Base-by-base conservation (phyloP, 2,329 filamentous ascomycete species). In the Shiraia bambusicola region DNA sequence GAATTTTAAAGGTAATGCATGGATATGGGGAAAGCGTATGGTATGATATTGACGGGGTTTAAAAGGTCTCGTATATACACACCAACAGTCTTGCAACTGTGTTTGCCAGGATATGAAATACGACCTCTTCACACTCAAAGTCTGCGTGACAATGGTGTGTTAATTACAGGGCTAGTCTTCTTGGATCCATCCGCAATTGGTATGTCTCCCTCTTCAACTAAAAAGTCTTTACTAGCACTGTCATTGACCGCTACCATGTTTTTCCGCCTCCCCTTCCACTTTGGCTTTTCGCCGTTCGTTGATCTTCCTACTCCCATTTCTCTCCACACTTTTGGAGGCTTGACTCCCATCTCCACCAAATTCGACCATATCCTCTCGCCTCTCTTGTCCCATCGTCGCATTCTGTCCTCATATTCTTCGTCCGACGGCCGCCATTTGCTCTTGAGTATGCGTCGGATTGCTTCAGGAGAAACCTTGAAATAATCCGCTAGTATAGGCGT, bases 391-490 rank as follows among this genome's bases (percentile, higher is more conserved):
- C 75, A 77, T 19, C 75, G 56, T 40, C 57, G 45, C 51, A 69
- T 57, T 27, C 73, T 59, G 6, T 70, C 66, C 17, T 74, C 72
- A 12, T 66, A 56, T 45, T 77, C 72, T 28, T 72, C 69, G 34
- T 76, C 60, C 6, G 64, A 74, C 3, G 87, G 83, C 56, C 71
- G 70, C 84, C 88, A 93, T 46, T 88, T 90, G 65, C 80, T 82
- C 72, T 81, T 88, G 48, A 98, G 72, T 37, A 98, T 95, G 26
- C 93, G 81, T 9, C 91, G 83, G 45, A 97, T 87, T 1, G 84
- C 88, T 65, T 98, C 93, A 2, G 87, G 76, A 1, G 89, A 90
- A n/a, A 96, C 76, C 66, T 90, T 77, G 69, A 97, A 98, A 55
- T 89, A 82, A 1, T 82, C 63, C 1, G 92, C 82, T 11, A 97